Percentiles rank a stretch among this genome's conserved stretches.
These are phyloP conservation scores for Leptomonas pyrrhocoris DNA, from an alignment of 208 protist genomes.

Conservation along the genomic window DNA sequence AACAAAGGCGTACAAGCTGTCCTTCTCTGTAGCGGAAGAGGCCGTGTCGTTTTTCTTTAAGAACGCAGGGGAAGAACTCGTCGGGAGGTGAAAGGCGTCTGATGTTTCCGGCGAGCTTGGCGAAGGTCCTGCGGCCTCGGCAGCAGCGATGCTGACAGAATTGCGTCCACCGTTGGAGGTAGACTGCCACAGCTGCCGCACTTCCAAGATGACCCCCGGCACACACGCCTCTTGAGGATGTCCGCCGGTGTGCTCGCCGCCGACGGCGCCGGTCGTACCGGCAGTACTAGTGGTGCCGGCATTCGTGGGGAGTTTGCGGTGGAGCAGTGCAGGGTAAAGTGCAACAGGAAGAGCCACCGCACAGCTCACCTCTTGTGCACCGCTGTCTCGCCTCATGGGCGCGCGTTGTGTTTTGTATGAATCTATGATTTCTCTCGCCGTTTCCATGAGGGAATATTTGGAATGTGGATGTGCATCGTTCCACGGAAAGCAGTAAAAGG, in stretches of 20 bases:
- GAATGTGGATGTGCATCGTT: too few relatives aligned
- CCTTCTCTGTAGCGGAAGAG: neutral
- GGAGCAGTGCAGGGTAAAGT: conserved; percentile 23
- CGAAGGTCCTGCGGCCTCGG: neutral
- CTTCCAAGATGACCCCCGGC: conserved; percentile 58
- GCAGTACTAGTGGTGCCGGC: neutral
- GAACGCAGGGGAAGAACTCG: neutral
- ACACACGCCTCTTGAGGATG: conserved; percentile 11
- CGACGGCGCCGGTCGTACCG: neutral
- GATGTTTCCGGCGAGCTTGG: neutral
- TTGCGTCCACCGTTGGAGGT: neutral
- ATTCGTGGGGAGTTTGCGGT: conserved; percentile 14
- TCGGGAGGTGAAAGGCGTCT: neutral
- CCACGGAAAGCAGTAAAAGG: too few relatives aligned
- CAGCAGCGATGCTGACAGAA: neutral
- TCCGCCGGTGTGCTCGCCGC: conserved; percentile 1
- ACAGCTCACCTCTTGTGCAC: conserved; percentile 26
- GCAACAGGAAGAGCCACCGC: conserved; percentile 10
- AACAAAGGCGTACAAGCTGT: conserved; percentile 55
- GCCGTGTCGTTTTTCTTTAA: too few relatives aligned
- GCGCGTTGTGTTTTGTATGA: too few relatives aligned
- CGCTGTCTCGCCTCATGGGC: conserved; percentile 9
- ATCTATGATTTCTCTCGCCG: neutral
- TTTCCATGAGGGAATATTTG: neutral
- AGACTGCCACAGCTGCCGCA: conserved; percentile 65